Evolutionary conservation across 352 stramenopile species (phyloP), one percentile per base, ranked within the genome.

Genomic region (Pythium biforme): DNA sequence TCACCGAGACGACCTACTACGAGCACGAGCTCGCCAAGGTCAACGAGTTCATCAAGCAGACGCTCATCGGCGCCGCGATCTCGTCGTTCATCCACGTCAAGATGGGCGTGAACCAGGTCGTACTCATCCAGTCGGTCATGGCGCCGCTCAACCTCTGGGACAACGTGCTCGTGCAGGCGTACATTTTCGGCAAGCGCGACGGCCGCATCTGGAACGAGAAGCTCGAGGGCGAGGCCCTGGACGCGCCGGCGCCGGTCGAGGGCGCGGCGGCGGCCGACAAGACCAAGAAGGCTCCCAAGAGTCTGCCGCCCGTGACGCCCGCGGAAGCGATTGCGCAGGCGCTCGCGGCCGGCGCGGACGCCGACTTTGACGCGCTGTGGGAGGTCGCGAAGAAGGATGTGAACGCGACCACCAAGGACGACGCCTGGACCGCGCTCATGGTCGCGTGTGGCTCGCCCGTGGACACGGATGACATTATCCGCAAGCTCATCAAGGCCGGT

Each of bases 31-130:
- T 88, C 45, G 60, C 60, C 50, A 91, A 94, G 61, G 77, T 73
- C 27, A 82, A 88, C 54, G 84, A 92, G 60, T 88, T 90, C 66
- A 74, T 94, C 68, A 90, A 92, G 64, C 84, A 94, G 76, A 94
- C 83, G 61, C 69, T 83, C 33, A 94, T 94, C 49, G 83, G 83
- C 62, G 82, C 82, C 22, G 76, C 48, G 51, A 94, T 94, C 68
- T 88, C 84, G 50, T 77, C 70, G 41, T 75, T 94, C 48, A 88
- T 94, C 63, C 84, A 94, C 72, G 78, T 94, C 58, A 88, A 90
- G 59, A 88, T 94, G 77, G 82, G 84, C 49, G 82, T 94, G 29
- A 94, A 94, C 74, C 84, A 94, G 59, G 84, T 94, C n/a, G 80
- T 94, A 50, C 68, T 94, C 62, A 94, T 94, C 68, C 84, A 94